Base-by-base conservation (phyloP, 139 green algal species). In the Chlamydomonas eustigma region DNA sequence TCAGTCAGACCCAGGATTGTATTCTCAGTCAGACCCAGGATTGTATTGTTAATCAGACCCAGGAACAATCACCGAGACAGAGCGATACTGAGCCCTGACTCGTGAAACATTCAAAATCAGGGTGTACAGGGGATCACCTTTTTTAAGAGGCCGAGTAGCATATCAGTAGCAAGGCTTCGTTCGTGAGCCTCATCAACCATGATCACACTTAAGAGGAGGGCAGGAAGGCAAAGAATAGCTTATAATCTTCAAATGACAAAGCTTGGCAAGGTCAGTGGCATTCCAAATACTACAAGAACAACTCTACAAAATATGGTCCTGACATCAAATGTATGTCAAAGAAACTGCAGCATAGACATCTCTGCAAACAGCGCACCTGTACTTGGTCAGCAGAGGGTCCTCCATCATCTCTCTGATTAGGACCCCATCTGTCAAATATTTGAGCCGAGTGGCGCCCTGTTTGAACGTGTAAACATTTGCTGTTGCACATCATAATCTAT, bases 171-270 rank as follows among this genome's bases (percentile, higher is more conserved):
- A 32, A 96, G 63, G 70, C 78, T 91, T 38, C 93, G 87, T 81
- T 98, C 94, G 82, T 98, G 94, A 3, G 92, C 93, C 78, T 98
- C 94, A 68, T 98, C 94, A 64, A 98, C 87, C 85, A 98, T 93
- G 1, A 97, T 81, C 4, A 98, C 92, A 73, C 87, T 95, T 86
- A 71, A 87, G 1, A 71, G 30, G 3, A 73, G n/a, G n/a, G n/a
- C n/a, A n/a, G n/a, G n/a, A n/a, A n/a, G 96, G 34, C 90, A 79
- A 36, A 96, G 64, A 67, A 76, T 91, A 44, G 92, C 87, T 82
- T 97, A 93, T n/a, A n/a, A 39, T 35, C 3, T 63, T 37, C 37
- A 33, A 22, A n/a, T n/a, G n/a, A n/a, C n/a, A n/a, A 84, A 97
- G 93, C 4, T 91, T 92, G 78, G 97, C 93, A 64, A 97, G 93